Conservation (phyloP, 2,329 filamentous ascomycete genomes). For the Apiospora rasikravindrae region DNA sequence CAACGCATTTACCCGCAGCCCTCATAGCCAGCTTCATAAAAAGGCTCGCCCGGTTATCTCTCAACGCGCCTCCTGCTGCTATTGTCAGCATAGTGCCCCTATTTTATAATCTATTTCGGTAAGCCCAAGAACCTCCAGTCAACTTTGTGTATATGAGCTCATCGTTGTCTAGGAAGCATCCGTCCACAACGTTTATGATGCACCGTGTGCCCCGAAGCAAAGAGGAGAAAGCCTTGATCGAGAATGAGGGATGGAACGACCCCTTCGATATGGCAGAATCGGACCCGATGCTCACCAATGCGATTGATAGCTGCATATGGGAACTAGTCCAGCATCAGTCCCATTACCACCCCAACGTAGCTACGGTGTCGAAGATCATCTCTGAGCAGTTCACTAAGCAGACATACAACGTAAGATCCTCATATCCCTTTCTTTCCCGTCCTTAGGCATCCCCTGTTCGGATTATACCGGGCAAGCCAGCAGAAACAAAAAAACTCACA, state of each 20-base stretch:
- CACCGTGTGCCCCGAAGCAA: slow-evolving; percentile 73
- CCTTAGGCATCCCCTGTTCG: no score
- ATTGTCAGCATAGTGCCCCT: slow-evolving; percentile 90
- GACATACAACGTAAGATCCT: slow-evolving; percentile 66
- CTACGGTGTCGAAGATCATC: slow-evolving; percentile 90
- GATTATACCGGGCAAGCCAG: no score
- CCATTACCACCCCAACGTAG: slow-evolving; percentile 97
- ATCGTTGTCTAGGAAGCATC: slow-evolving; percentile 56
- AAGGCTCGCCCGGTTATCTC: slow-evolving; percentile 79
- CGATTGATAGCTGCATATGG: slow-evolving; percentile 94
- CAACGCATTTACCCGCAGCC: slow-evolving; percentile 88
- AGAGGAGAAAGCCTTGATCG: slow-evolving; percentile 62
- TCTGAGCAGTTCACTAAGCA: slow-evolving; percentile 98
- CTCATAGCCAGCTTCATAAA: slow-evolving; percentile 97
- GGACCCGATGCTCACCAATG: slow-evolving; percentile 84
- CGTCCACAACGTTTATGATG: slow-evolving; percentile 93
- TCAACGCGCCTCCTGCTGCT: slow-evolving; percentile 88
- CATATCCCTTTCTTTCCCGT: background rate
- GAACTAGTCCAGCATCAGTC: slow-evolving; percentile 89
- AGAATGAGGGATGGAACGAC: slow-evolving; percentile 68
- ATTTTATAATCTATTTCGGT: slow-evolving; percentile 84
- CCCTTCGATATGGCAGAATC: slow-evolving; percentile 76
- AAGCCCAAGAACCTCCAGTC: no score
- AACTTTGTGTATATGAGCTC: no score
- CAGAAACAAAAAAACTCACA: no score